Conservation (phyloP, 2,329 filamentous ascomycete genomes). For the Aureobasidium zeae region DNA sequence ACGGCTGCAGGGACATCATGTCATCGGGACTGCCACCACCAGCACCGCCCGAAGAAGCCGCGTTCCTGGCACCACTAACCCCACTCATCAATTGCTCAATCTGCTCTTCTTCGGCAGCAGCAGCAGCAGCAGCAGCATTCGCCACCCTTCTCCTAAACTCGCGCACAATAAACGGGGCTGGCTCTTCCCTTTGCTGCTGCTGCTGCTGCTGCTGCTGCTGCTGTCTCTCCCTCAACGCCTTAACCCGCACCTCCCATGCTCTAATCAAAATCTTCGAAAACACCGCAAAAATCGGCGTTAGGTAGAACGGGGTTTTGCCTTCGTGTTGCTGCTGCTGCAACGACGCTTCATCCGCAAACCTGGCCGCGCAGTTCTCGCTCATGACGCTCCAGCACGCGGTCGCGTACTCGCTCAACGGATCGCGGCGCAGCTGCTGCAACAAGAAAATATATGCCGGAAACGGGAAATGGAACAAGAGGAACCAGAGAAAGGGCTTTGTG, state of each 20-base stretch:
- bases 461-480: slow-evolving; percentile 38
- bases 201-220: neutral
- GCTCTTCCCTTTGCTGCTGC: neutral
- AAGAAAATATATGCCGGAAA: slow-evolving; percentile 42
- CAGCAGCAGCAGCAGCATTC: no score
- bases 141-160: neutral
- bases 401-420: slow-evolving; percentile 30
- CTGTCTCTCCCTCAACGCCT: neutral
- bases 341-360: slow-evolving; percentile 23
- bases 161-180: neutral
- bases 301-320: slow-evolving; percentile 23
- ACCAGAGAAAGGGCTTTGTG: slow-evolving; percentile 36
- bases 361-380: slow-evolving; percentile 37
- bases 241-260: slow-evolving; percentile 48
- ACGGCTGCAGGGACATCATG: neutral
- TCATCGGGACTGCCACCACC: neutral
- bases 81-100: neutral
- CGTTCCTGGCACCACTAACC: neutral
- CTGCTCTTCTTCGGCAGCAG: neutral
- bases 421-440: slow-evolving; percentile 33
- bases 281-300: slow-evolving; percentile 21
- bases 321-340: slow-evolving; percentile 18
- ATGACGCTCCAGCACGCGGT: slow-evolving; percentile 37
- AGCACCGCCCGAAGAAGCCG: neutral
- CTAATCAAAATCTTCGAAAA: slow-evolving; percentile 52